Conservation (phyloP, 2,329 filamentous ascomycete species). For the Coccinonectria pachysandricola region DNA sequence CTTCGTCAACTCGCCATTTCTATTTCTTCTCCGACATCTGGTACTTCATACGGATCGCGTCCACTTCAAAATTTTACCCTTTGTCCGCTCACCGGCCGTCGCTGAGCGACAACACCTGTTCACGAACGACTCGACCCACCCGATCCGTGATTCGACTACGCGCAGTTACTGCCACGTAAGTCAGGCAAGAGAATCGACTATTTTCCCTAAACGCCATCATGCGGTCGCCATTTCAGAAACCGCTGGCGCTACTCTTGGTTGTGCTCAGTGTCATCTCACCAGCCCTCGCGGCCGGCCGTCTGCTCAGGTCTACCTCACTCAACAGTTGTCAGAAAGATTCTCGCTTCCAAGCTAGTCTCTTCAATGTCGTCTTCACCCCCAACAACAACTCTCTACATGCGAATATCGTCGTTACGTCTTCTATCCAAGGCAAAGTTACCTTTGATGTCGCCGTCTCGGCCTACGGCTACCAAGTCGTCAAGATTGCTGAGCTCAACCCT, state of each 20-base stretch:
- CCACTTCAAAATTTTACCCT: too few species aligned
- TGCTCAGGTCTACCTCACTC: conserved; percentile 74
- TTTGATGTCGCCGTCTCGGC: conserved; percentile 69
- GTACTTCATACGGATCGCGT: too few species aligned
- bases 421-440: conserved; percentile 70
- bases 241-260: conserved; percentile 35
- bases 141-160: too few species aligned
- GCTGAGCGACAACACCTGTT: too few species aligned
- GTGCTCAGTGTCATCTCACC: conserved; percentile 33
- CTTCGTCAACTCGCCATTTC: too few species aligned
- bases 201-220: conserved; percentile 28
- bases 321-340: conserved; percentile 78
- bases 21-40: too few species aligned
- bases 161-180: too few species aligned
- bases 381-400: conserved; percentile 62
- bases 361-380: conserved; percentile 74
- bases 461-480: conserved; percentile 69
- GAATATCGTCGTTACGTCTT: conserved; percentile 70
- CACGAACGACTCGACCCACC: too few species aligned
- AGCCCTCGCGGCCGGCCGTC: conserved; percentile 48
- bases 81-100: too few species aligned
- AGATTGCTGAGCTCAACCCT: conserved; percentile 60
- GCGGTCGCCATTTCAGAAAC: conserved; percentile 36
- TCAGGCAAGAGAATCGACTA: too few species aligned
- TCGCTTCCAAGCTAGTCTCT: conserved; percentile 76